Evolutionary conservation across 768 basidiomycete species (phyloP).

Genomic region (Cystobasidium onofrii): DNA sequence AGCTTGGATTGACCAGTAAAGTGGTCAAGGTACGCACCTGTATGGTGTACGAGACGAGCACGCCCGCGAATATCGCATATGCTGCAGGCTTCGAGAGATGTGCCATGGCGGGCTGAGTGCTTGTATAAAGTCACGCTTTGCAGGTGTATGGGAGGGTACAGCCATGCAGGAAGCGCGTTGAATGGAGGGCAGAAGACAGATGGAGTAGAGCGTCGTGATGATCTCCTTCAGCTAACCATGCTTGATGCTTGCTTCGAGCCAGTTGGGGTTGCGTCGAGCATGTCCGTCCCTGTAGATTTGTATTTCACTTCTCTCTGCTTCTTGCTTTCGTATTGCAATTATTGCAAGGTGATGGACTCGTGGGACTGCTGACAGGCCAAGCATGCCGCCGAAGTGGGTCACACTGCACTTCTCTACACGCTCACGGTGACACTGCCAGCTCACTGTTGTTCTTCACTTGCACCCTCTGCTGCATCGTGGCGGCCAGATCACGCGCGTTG

Average conservation of each 20-base stretch:
- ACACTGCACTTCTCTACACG: no score
- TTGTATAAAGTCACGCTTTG: background rate
- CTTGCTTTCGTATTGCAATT: background rate
- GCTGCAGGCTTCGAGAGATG: constrained; percentile 6
- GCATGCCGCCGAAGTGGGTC: constrained; percentile 2
- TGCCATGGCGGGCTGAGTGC: constrained; percentile 6
- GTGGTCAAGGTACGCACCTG: constrained; percentile 51
- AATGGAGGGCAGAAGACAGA: no score
- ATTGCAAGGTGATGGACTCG: background rate
- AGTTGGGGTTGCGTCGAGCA: background rate
- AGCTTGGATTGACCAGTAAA: background rate
- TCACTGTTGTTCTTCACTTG: no score
- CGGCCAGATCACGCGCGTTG: background rate
- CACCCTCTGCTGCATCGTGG: no score
- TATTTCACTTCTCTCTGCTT: background rate
- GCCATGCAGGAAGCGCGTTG: background rate
- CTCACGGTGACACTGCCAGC: no score
- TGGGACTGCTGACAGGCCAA: background rate
- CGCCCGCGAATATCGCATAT: constrained; percentile 30
- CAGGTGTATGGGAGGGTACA: background rate
- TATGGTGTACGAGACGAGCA: constrained; percentile 56
- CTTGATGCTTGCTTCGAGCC: background rate
- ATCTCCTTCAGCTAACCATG: background rate
- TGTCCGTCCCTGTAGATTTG: no score
- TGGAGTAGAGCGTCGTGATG: no score